Conservation (phyloP, 192 early-diverging fungal species). For the Dissophora globulifera region DNA sequence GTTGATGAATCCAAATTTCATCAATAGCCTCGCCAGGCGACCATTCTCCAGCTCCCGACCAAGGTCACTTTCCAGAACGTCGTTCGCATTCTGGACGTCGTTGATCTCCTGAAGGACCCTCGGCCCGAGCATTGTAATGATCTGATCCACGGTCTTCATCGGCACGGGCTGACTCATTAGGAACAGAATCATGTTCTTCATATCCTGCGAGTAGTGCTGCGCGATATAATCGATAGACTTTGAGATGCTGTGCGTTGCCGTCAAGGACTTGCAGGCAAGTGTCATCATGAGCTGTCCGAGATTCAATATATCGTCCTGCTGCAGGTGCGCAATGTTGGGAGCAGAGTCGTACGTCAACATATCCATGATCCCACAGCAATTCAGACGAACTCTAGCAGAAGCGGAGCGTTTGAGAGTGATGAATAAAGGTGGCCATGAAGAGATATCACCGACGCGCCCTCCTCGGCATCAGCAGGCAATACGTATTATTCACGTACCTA, state of each 20-base stretch:
- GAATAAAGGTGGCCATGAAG: no score
- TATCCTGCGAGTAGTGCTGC: constrained; percentile 77
- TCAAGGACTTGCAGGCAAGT: constrained; percentile 78
- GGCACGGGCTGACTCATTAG: constrained; percentile 79
- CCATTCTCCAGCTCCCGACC: constrained; percentile 91
- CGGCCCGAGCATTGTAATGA: constrained; percentile 81
- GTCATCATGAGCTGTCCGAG: constrained; percentile 85
- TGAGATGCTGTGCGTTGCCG: constrained; percentile 74
- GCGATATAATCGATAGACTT: constrained; percentile 84
- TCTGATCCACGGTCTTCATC: constrained; percentile 82
- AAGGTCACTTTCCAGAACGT: constrained; percentile 83
- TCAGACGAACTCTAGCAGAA: constrained; percentile 66
- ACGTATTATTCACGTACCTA: constrained; percentile 68
- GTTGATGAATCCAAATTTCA: constrained; percentile 90
- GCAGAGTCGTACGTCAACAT: constrained; percentile 78
- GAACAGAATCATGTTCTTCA: constrained; percentile 86
- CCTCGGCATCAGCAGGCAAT: no score
- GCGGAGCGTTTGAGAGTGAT: no score
- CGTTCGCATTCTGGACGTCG: constrained; percentile 76
- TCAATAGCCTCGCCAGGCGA: constrained; percentile 85
- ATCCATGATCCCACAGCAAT: constrained; percentile 79
- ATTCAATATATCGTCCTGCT: constrained; percentile 88
- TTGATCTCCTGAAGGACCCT: constrained; percentile 83
- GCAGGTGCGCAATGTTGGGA: constrained; percentile 64
- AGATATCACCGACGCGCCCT: no score